These are phyloP conservation scores for Fusarium caatingaense DNA, from an alignment of 2,329 filamentous ascomycete genomes.

Conservation along the genomic window DNA sequence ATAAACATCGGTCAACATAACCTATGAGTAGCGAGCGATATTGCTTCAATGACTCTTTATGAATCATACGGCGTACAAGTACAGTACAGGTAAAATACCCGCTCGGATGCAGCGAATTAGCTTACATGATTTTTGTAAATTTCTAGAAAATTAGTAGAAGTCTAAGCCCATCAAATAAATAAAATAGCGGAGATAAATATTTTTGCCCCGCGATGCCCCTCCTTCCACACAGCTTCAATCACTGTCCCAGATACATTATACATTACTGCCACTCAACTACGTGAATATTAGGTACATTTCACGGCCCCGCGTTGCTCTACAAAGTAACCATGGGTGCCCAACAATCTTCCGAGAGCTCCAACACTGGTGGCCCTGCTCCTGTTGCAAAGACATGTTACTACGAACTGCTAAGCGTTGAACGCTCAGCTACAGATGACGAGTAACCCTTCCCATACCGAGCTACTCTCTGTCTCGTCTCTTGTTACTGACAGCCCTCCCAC, in stretches of 20 bases:
- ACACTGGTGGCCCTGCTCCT: conserved; percentile 49
- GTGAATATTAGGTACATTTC: background rate
- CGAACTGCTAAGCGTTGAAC: conserved; percentile 80
- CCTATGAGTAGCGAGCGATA: background rate
- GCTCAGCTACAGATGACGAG: conserved; percentile 83
- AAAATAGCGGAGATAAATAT: conserved; percentile 11
- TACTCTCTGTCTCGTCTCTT: background rate
- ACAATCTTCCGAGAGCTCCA: conserved; percentile 61
- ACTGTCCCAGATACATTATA: conserved; percentile 10
- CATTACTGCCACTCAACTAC: background rate
- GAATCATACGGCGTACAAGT: conserved; percentile 30
- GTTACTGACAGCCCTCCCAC: background rate
- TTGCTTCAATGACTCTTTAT: conserved; percentile 27
- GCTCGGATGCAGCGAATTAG: conserved; percentile 17
- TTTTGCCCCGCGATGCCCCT: conserved; percentile 41
- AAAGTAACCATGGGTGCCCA: conserved; percentile 62
- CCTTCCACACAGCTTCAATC: conserved; percentile 14
- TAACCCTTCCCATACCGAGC: conserved; percentile 54
- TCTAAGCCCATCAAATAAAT: conserved; percentile 1
- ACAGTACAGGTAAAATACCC: background rate
- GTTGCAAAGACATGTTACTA: conserved; percentile 83
- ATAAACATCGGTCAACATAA: background rate
- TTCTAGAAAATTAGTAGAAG: conserved; percentile 19
- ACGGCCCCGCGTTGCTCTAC: conserved; percentile 2
- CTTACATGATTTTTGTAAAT: conserved; percentile 24